Evolutionary conservation across 2,329 filamentous ascomycete genomes (phyloP).

Genomic region (Fusarium neocosmosporiellum): DNA sequence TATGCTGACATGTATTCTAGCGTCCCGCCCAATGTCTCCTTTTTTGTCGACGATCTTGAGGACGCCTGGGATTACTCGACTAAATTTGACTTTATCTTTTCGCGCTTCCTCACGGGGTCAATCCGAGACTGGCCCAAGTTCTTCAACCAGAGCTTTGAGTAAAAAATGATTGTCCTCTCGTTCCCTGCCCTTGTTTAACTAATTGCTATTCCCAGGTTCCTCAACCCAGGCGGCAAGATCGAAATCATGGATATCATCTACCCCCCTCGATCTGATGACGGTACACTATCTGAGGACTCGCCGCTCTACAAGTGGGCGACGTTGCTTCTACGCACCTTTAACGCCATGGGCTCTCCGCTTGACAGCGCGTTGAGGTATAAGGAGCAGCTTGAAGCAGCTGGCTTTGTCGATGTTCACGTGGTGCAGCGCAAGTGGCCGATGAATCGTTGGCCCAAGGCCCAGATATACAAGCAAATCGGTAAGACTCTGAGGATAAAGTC

Average conservation of each 20-base stretch:
- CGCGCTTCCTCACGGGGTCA: conserved; percentile 22
- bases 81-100: conserved; percentile 28
- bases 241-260: conserved; percentile 32
- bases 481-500: not conserved
- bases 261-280: conserved; percentile 18
- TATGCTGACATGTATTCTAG: not conserved
- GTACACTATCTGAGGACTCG: not conserved
- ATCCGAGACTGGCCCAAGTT: conserved; percentile 30
- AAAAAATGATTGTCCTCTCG: not conserved
- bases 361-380: conserved; percentile 18
- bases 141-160: conserved; percentile 17
- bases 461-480: conserved; percentile 34
- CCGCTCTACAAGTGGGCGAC: conserved; percentile 15
- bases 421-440: conserved; percentile 23
- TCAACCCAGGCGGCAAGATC: conserved; percentile 10
- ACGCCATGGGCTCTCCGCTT: not conserved
- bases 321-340: conserved; percentile 1
- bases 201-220: not conserved
- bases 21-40: conserved; percentile 22
- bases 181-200: not conserved
- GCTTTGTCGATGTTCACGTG: conserved; percentile 4
- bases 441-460: conserved; percentile 18
- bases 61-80: conserved; percentile 15
- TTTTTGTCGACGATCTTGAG: conserved; percentile 25
- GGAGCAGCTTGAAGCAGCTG: conserved; percentile 13